Conservation (phyloP, 352 stramenopile species). For the Albugo laibachii region DNA sequence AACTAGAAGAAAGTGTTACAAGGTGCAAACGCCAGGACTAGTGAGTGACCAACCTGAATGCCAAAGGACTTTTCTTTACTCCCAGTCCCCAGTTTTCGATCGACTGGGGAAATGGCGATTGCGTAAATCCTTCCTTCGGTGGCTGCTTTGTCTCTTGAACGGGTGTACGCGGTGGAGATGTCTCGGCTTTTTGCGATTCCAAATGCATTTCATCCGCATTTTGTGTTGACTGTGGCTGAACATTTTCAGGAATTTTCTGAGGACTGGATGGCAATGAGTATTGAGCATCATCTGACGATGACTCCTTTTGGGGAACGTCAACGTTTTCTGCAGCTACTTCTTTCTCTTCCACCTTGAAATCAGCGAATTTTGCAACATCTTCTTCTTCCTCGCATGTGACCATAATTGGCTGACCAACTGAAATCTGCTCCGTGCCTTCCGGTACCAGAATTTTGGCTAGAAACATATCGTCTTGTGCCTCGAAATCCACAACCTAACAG, state of each 20-base stretch:
- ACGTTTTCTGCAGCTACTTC: conserved; percentile 50
- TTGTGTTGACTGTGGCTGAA: no score
- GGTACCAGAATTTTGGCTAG: conserved; percentile 92
- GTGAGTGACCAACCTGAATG: conserved; percentile 15
- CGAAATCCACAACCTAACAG: conserved; percentile 88
- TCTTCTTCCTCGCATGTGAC: conserved; percentile 86
- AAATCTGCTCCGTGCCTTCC: conserved; percentile 79
- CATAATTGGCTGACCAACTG: conserved; percentile 88
- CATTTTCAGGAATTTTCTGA: no score
- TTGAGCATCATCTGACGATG: no score
- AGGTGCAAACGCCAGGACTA: not conserved
- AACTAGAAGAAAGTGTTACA: conserved; percentile 12
- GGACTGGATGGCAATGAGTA: no score
- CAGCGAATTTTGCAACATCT: conserved; percentile 35
- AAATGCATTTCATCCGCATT: no score
- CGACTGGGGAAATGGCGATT: no score
- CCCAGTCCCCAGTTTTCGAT: conserved; percentile 61
- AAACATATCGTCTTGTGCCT: conserved; percentile 93
- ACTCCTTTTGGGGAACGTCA: conserved; percentile 3
- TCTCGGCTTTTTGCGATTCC: no score
- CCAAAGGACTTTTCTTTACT: conserved; percentile 65
- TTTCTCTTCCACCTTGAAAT: conserved; percentile 61
- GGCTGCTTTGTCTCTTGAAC: no score
- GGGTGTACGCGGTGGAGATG: no score
- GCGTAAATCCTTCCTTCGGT: no score